Percentiles rank a stretch among this genome's conserved stretches.
Conservation (phyloP, 306 rosid genomes). For the Astragalus glycyphyllos region DNA sequence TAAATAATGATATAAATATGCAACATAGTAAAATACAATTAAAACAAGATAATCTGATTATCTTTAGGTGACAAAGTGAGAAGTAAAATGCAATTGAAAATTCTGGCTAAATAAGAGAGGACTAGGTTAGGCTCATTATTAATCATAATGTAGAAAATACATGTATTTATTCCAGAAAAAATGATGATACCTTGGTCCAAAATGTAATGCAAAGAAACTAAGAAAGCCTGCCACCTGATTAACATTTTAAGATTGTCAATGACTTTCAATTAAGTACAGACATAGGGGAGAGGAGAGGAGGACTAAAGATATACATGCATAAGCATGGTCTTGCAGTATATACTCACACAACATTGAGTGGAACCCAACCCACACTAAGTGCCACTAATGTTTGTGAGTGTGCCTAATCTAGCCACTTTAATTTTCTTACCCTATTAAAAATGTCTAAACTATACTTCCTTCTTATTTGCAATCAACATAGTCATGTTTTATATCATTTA, state of each 20-base stretch:
- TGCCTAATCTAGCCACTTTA: constrained; percentile 6
- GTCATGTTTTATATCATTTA: not conserved
- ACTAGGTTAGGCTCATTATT: not conserved
- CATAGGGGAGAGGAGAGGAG: constrained; percentile 18
- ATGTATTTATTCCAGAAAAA: not conserved
- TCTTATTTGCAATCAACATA: constrained; percentile 32
- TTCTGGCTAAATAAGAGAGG: constrained; percentile 2
- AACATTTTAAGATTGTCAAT: constrained; percentile 29
- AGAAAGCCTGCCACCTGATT: constrained; percentile 14
- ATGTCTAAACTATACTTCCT: constrained; percentile 22
- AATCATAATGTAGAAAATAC: not conserved
- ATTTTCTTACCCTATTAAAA: constrained; percentile 37
- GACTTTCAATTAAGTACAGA: constrained; percentile 6
- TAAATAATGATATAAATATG: constrained; percentile 4
- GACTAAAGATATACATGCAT: constrained; percentile 19
- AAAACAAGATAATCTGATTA: constrained; percentile 5
- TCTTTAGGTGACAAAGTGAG: constrained; percentile 6
- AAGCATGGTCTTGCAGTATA: not conserved
- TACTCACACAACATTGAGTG: constrained; percentile 32
- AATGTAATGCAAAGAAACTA: constrained; percentile 27
- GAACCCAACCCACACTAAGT: too few relatives aligned
- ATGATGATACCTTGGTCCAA: constrained; percentile 29
- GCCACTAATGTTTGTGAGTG: too few relatives aligned
- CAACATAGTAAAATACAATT: not conserved
- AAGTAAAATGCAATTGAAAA: not conserved